Percentiles rank a stretch among this genome's conserved stretches.
Conservation (phyloP, 306 rosid genomes). For the Luffa acutangula region DNA sequence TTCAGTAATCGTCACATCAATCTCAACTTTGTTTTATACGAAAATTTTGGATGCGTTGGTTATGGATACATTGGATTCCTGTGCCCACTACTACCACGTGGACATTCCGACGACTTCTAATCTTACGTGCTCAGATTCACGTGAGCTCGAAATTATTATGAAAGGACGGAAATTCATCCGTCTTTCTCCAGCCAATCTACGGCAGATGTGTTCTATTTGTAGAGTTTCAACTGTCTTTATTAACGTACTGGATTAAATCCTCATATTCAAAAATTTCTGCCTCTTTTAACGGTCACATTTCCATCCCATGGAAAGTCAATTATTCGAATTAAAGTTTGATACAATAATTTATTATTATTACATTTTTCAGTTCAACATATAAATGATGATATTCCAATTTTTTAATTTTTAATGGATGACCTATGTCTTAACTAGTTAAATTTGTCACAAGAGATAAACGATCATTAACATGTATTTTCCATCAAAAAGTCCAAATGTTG, state of each 20-base stretch:
- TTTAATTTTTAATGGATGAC: too few species aligned
- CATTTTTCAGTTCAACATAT: too few species aligned
- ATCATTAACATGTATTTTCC: too few species aligned
- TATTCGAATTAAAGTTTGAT: too few species aligned
- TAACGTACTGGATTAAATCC: neutral
- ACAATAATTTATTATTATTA: too few species aligned
- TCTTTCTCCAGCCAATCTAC: neutral
- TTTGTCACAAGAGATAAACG: too few species aligned
- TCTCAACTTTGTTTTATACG: neutral
- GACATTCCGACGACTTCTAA: neutral
- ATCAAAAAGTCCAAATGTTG: too few species aligned
- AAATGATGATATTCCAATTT: too few species aligned
- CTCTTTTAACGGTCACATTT: neutral
- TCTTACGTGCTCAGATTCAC: neutral
- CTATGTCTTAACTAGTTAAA: too few species aligned
- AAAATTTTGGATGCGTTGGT: neutral
- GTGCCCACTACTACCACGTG: neutral
- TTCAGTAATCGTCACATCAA: neutral
- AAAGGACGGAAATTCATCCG: neutral
- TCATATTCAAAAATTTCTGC: too few species aligned
- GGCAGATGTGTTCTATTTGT: neutral
- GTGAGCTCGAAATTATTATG: neutral
- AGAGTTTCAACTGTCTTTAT: neutral
- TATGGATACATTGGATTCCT: constrained; percentile 5
- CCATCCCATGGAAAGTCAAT: neutral